Conservation (phyloP, 345 rosid genomes). For the Punica granatum region DNA sequence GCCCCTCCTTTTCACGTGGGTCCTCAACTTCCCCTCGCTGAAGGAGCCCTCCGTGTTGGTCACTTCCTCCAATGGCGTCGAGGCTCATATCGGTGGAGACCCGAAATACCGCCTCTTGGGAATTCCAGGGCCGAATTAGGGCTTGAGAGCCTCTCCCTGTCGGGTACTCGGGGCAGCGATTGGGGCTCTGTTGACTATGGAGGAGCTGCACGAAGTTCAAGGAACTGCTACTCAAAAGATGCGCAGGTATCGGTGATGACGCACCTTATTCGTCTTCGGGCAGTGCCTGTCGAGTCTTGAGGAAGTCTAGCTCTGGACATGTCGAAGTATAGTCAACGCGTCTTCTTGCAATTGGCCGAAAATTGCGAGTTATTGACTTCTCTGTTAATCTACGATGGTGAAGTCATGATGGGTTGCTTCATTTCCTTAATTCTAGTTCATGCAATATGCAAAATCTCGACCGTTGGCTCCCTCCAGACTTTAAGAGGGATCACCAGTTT, state of each 20-base stretch:
- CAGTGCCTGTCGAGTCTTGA: slow-evolving; percentile 34
- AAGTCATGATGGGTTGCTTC: slow-evolving; percentile 64
- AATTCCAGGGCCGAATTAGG: slow-evolving; percentile 41
- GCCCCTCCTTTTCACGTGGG: slow-evolving; percentile 58
- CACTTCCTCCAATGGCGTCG: slow-evolving; percentile 12
- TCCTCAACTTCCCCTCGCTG: slow-evolving; percentile 43
- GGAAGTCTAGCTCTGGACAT: slow-evolving; percentile 63
- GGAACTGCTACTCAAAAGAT: slow-evolving; percentile 49
- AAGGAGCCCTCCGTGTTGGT: slow-evolving; percentile 46
- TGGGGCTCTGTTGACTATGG: slow-evolving; percentile 57
- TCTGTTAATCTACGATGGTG: slow-evolving; percentile 72
- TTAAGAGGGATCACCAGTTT: slow-evolving; percentile 54
- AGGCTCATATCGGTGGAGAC: slow-evolving; percentile 6
- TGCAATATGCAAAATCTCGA: slow-evolving; percentile 51
- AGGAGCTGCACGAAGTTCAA: slow-evolving; percentile 52
- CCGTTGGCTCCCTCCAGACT: slow-evolving; percentile 76
- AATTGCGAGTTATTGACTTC: slow-evolving; percentile 47
- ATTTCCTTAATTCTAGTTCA: slow-evolving; percentile 45
- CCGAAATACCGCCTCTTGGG: slow-evolving; percentile 12
- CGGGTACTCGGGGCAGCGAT: slow-evolving; percentile 54
- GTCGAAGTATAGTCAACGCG: slow-evolving; percentile 55
- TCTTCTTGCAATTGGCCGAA: slow-evolving; percentile 50
- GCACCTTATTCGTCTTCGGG: slow-evolving; percentile 31
- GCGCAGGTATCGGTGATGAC: slow-evolving; percentile 65
- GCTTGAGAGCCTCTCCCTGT: slow-evolving; percentile 41